Conservation (phyloP, 306 rosid species). For the Glycine soja region DNA sequence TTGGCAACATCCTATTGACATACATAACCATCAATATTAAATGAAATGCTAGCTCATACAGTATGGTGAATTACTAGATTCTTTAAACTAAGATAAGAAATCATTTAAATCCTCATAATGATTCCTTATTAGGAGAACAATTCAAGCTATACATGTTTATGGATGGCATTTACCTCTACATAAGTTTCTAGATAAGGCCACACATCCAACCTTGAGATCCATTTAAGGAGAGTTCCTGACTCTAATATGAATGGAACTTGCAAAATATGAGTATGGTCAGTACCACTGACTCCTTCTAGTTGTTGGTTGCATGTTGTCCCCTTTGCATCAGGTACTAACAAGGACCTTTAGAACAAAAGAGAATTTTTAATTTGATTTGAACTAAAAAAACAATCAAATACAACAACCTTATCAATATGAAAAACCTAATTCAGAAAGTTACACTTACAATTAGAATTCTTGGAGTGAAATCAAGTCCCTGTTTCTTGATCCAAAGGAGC, state of each 20-base stretch:
- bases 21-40: constrained; percentile 39
- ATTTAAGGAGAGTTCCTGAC: constrained; percentile 73
- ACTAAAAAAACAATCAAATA: constrained; percentile 25
- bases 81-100: constrained; percentile 20
- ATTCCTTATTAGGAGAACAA: constrained; percentile 22
- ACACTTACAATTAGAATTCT: constrained; percentile 81
- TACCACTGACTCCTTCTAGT: constrained; percentile 88
- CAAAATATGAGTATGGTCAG: constrained; percentile 79
- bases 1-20: constrained; percentile 76
- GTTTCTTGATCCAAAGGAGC: constrained; percentile 80
- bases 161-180: constrained; percentile 69
- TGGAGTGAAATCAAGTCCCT: constrained; percentile 81
- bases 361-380: constrained; percentile 3
- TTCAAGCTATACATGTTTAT: constrained; percentile 5
- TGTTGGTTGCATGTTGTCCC: constrained; percentile 96
- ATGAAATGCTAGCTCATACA: constrained; percentile 17
- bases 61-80: neutral
- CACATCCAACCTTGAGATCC: constrained; percentile 98
- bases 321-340: constrained; percentile 91
- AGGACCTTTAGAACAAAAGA: constrained; percentile 59
- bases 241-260: constrained; percentile 92
- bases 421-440: constrained; percentile 19
- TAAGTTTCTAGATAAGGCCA: constrained; percentile 93
- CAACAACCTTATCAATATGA: neutral
- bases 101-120: constrained; percentile 6